Evolutionary conservation across 805 yeast species (phyloP).

Genomic region (Wickerhamiella galacta): DNA sequence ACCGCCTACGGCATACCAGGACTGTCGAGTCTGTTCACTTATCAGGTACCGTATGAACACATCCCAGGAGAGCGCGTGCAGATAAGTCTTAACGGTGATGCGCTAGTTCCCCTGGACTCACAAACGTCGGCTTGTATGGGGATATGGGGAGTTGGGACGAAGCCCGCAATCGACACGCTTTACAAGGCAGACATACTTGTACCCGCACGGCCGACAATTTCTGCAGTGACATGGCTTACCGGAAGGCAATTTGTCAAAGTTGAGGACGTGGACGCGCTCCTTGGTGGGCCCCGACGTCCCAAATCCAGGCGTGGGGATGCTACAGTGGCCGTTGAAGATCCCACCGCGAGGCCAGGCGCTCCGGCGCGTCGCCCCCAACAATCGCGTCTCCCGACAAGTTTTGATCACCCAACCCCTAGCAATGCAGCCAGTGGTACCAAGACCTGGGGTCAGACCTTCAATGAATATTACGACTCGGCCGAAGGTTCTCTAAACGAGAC

Average conservation of each 20-base stretch:
- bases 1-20: constrained; percentile 15
- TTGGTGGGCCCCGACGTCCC: constrained; percentile 64
- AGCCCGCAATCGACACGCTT: constrained; percentile 29
- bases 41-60: constrained; percentile 7
- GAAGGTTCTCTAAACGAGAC: constrained; percentile 34
- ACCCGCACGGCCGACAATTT: constrained; percentile 66
- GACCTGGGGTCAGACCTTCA: constrained; percentile 18
- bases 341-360: too few species aligned
- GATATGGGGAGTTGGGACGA: constrained; percentile 29
- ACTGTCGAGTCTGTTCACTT: constrained; percentile 10
- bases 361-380: too few species aligned
- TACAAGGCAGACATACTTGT: constrained; percentile 46
- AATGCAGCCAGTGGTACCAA: constrained; percentile 4
- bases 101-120: constrained; percentile 33
- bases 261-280: constrained; percentile 43
- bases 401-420: constrained; percentile 1
- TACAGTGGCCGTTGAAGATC: too few species aligned
- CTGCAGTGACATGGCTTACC: constrained; percentile 72
- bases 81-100: constrained; percentile 24
- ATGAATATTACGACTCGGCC: constrained; percentile 15
- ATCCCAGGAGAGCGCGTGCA: constrained; percentile 16
- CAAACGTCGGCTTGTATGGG: constrained; percentile 39
- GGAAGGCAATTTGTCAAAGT: constrained; percentile 50
- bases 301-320: constrained; percentile 27
- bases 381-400: too few species aligned